These are phyloP conservation scores for Laetiporus sulphureus DNA, from an alignment of 1,284 basidiomycete genomes.

Conservation along the genomic window DNA sequence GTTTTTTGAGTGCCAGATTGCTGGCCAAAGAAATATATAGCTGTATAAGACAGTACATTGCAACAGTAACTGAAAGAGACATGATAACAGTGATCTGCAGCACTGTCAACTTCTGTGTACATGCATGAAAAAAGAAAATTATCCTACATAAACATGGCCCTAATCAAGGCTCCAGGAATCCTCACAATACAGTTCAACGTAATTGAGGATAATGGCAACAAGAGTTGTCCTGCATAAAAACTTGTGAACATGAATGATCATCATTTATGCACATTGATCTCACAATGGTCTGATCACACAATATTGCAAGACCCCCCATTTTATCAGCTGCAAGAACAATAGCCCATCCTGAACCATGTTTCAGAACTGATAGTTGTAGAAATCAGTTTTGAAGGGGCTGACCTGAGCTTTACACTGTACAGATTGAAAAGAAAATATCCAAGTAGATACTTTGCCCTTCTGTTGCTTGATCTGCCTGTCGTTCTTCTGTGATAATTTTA, in stretches of 20 bases:
- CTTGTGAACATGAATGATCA: not conserved
- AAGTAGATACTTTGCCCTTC: constrained; percentile 45
- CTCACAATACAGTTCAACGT: constrained; percentile 66
- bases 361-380: not conserved
- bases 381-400: constrained; percentile 9
- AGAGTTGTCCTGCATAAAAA: constrained; percentile 46
- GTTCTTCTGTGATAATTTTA: constrained; percentile 38
- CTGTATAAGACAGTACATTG: constrained; percentile 80
- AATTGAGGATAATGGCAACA: constrained; percentile 57
- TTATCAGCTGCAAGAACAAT: constrained; percentile 73
- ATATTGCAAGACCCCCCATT: constrained; percentile 79
- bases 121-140: not conserved
- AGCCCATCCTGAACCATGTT: constrained; percentile 45
- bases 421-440: constrained; percentile 67
- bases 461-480: constrained; percentile 37
- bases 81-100: constrained; percentile 53
- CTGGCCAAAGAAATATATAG: constrained; percentile 57
- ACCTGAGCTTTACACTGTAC: constrained; percentile 58
- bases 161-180: constrained; percentile 62
- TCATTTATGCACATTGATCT: constrained; percentile 43
- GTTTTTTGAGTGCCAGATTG: constrained; percentile 53
- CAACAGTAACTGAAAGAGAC: constrained; percentile 69
- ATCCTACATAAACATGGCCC: constrained; percentile 62
- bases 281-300: constrained; percentile 49
- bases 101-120: constrained; percentile 1